Percentiles rank a stretch among this genome's conserved stretches.
Conservation (phyloP, 1,139 yeast species). For the Lodderomyces orthopsilosis region DNA sequence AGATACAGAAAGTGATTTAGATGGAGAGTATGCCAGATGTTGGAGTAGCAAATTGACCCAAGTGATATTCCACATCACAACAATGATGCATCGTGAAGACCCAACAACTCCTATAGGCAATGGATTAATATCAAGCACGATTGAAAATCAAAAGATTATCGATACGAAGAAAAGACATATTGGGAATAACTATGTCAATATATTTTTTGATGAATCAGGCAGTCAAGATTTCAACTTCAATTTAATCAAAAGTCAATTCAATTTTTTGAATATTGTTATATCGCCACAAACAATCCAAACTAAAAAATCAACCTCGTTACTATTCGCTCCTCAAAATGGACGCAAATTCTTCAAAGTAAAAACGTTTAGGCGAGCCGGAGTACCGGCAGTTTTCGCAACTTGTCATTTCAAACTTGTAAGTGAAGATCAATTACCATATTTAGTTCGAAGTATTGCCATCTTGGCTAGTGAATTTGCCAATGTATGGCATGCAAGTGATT, state of each 20-base stretch:
- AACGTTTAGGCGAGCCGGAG: slow-evolving; percentile 61
- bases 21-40: slow-evolving; percentile 73
- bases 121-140: neutral
- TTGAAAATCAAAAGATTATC: slow-evolving; percentile 9
- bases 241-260: slow-evolving; percentile 73
- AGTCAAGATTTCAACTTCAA: slow-evolving; percentile 62
- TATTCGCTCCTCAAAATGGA: neutral
- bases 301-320: slow-evolving; percentile 4
- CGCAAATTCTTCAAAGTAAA: slow-evolving; percentile 54
- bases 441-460: slow-evolving; percentile 65
- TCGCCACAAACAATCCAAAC: slow-evolving; percentile 51
- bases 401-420: slow-evolving; percentile 71
- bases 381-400: slow-evolving; percentile 75
- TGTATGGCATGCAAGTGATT: slow-evolving; percentile 56
- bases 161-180: slow-evolving; percentile 77
- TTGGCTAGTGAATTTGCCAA: slow-evolving; percentile 72
- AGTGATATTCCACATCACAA: slow-evolving; percentile 72
- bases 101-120: neutral
- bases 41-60: slow-evolving; percentile 75
- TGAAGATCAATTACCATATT: slow-evolving; percentile 55
- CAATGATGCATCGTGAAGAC: slow-evolving; percentile 62
- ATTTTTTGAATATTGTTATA: slow-evolving; percentile 75
- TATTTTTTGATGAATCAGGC: slow-evolving; percentile 73
- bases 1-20: slow-evolving; percentile 64
- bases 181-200: slow-evolving; percentile 81